A percentile compares a stretch with the other conserved stretches of the same genome.
Evolutionary conservation across 176 grass and related monocot species (phyloP).

Genomic region (Hyparrhenia diplandra): DNA sequence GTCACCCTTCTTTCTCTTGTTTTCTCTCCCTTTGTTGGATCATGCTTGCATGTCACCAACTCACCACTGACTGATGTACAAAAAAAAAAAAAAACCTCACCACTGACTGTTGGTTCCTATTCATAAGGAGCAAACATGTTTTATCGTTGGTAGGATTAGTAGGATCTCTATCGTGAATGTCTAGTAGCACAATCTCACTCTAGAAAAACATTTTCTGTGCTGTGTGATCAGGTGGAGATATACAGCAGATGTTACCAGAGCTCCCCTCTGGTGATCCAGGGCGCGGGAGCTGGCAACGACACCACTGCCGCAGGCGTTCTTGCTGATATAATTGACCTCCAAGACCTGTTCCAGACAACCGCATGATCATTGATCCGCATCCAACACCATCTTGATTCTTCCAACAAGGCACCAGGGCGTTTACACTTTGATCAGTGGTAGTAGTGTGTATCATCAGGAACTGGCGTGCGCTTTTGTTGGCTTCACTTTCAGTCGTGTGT

Average conservation of each 20-base stretch:
- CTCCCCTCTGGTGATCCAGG: constrained; percentile 89
- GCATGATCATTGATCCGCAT: not conserved
- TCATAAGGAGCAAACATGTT: not conserved
- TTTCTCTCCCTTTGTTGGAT: not conserved
- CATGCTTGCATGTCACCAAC: not conserved
- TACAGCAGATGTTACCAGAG: constrained; percentile 85
- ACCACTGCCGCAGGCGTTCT: constrained; percentile 88
- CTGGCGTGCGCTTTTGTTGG: not conserved
- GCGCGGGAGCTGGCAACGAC: constrained; percentile 90
- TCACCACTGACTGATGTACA: not conserved
- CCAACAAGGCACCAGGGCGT: not conserved
- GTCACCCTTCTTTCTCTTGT: not conserved
- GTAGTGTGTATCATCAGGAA: not conserved
- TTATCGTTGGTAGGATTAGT: too few species aligned
- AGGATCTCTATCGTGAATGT: too few species aligned
- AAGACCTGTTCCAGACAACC: constrained; percentile 60
- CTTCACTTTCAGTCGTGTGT: not conserved
- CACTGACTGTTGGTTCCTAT: not conserved
- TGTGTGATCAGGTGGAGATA: constrained; percentile 76
- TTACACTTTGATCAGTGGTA: not conserved
- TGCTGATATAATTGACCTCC: constrained; percentile 76
- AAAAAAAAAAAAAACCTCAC: too few species aligned
- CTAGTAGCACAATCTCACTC: not conserved
- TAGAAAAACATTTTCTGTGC: not conserved
- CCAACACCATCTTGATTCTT: not conserved